phyloP scores from a whole-genome alignment of 345 rosid species.

The Eucalyptus cloeziana region DNA sequence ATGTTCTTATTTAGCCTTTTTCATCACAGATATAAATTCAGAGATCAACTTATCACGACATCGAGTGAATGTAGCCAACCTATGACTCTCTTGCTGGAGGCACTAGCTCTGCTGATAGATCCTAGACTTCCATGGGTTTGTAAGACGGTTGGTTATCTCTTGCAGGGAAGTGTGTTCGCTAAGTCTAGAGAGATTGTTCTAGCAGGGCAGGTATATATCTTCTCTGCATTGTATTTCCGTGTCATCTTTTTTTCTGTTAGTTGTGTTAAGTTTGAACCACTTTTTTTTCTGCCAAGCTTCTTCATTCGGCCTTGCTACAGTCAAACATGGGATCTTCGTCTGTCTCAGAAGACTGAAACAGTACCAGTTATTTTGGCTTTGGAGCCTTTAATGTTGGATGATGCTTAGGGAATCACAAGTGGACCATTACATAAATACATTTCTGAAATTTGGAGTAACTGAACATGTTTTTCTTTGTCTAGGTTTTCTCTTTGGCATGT shows the following conservation, averaged over 20 bases:
- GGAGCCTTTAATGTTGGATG: not conserved
- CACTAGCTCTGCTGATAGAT: slow-evolving; percentile 50
- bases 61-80: slow-evolving; percentile 27
- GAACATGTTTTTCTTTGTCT: not conserved
- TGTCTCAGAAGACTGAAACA: not conserved
- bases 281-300: not conserved
- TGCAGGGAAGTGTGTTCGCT: slow-evolving; percentile 38
- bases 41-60: slow-evolving; percentile 42
- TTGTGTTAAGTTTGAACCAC: not conserved
- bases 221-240: not conserved
- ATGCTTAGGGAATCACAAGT: not conserved
- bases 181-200: slow-evolving; percentile 57
- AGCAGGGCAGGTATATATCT: slow-evolving; percentile 44
- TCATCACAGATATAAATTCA: slow-evolving; percentile 43
- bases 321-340: not conserved
- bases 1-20: slow-evolving; percentile 2
- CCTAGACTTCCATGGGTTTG: slow-evolving; percentile 90
- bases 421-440: not conserved
- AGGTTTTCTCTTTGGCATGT: not conserved
- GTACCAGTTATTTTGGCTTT: not conserved
- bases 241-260: not conserved
- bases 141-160: slow-evolving; percentile 54
- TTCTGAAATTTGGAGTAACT: not conserved
- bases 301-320: not conserved
- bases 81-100: slow-evolving; percentile 53